A percentile compares a stretch with the other conserved stretches of the same genome.
Evolutionary conservation across 768 basidiomycete species (phyloP).

Genomic region (Naganishia randhawae): DNA sequence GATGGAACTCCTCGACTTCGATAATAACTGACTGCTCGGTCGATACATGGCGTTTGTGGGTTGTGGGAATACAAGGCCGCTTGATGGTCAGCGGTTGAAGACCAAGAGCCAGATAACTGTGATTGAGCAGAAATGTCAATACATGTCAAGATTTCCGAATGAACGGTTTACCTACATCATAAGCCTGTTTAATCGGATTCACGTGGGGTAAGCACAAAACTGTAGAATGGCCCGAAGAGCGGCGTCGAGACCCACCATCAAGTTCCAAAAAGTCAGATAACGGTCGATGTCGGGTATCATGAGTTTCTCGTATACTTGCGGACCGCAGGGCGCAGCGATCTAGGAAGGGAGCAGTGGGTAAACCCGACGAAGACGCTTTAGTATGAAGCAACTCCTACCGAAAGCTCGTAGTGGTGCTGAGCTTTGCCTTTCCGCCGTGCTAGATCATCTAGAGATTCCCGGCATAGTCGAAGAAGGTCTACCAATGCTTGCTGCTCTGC

Average conservation of each 20-base stretch:
- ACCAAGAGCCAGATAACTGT: constrained; percentile 73
- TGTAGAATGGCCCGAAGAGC: neutral
- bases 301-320: constrained; percentile 75
- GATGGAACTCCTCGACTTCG: constrained; percentile 65
- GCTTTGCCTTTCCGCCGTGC: constrained; percentile 63
- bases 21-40: constrained; percentile 70
- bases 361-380: constrained; percentile 50
- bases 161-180: constrained; percentile 42
- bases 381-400: constrained; percentile 50
- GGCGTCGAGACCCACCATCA: constrained; percentile 64
- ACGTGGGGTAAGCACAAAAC: neutral
- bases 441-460: constrained; percentile 71
- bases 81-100: constrained; percentile 65
- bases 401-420: constrained; percentile 54
- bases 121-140: neutral
- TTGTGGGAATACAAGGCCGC: constrained; percentile 72
- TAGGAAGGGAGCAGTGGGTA: constrained; percentile 40
- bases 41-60: constrained; percentile 58
- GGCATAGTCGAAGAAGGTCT: constrained; percentile 70
- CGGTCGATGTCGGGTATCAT: constrained; percentile 78
- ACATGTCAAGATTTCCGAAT: neutral
- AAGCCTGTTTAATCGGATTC: constrained; percentile 36
- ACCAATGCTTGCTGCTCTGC: constrained; percentile 78
- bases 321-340: constrained; percentile 91
- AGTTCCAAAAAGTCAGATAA: constrained; percentile 90